Evolutionary conservation across 2,329 filamentous ascomycete species (phyloP), one percentile per base, ranked within the genome.

Genomic region (Nannizziopsis arthrosporioides): DNA sequence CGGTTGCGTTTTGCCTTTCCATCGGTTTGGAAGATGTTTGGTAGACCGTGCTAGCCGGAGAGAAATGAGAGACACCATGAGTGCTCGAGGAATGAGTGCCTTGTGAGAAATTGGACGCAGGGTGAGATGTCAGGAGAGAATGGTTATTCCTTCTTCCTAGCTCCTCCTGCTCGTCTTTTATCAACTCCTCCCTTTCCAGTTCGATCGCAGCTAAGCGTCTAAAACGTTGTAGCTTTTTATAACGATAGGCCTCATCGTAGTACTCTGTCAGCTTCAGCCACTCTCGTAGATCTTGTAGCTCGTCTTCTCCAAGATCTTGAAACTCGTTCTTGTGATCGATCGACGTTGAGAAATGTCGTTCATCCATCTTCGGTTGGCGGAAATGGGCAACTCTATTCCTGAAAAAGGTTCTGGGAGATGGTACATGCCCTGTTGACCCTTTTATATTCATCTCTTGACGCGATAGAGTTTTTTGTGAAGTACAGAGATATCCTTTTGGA

Each of bases 241-340:
- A 53, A 53, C 64, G 60, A 42, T 65, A 63, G n/a, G 49, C 48
- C 35, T 47, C 47, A 54, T 66, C 60, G 51, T 64, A 56, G 49
- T 58, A 67, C 2, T 59, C 58, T 19, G 63, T 65, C 17, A 63
- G 55, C 10, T 61, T 55, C 35, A 67, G 50, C 63, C 64, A 67
- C 47, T 64, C 60, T 53, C 56, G 59, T 30, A 67, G 48, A 46
- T 66, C 60, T 32, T 56, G 48, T 15, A 54, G 22, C 37, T 53
- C 53, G 30, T 30, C 32, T 11, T 34, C 22, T 11, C 41, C 36
- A 15, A 55, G 35, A 17, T 51, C 36, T 30, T 46, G 30, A 14
- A 55, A 55, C 34, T 53, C 54, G 46, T 54, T 47, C 10, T 18
- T 43, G 36, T 34, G 35, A 30, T 5, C 17, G 12, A 5, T 12